Evolutionary conservation across 495 filamentous ascomycete genomes (phyloP), one percentile per base, ranked within the genome.

Genomic region (Pyronema domesticum): DNA sequence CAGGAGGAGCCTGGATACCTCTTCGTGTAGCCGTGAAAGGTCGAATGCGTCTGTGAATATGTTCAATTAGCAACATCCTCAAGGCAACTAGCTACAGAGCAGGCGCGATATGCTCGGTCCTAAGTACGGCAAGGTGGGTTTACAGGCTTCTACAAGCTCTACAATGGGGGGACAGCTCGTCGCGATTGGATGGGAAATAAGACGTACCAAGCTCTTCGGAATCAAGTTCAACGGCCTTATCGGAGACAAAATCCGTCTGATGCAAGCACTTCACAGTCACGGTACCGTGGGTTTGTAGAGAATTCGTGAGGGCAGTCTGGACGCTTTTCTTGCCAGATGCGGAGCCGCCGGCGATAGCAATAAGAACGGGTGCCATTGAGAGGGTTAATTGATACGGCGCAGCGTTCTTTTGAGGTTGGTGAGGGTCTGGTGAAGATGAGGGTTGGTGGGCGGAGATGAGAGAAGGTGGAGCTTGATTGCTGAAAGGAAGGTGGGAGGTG

Each of bases 241-340:
- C 23, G 23, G 23, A 30, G 23, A 30, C 23, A 30, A 30, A 30
- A 30, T 30, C 23, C 39, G 17, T 43, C 39, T 48, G 19, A 19
- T 30, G 45, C n/a, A 23, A 48, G n/a, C n/a, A 48, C 51, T 19
- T 7, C 48, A 47, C 18, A 56, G 44, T 11, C 23, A 42, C 15
- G 11, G 39, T 13, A 17, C 39, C 51, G 33, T 6, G 54, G 44
- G n/a, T 58, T 55, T 5, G 57, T 55, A 10, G 42, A 55, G 8
- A 50, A 42, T 13, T 42, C 2, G 39, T 54, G 46, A 63, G 51
- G 5, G 57, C 54, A 15, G 37, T 45, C 15, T 60, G 60, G 37
- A 64, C 60, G 3, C 53, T 49, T 47, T 63, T 63, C 49, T 64
- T 63, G 7, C 61, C 61, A 23, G 61, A 58, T 19, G 19, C 36